Base-by-base conservation (phyloP, 495 filamentous ascomycete species). In the Bryoglossum gracile region DNA sequence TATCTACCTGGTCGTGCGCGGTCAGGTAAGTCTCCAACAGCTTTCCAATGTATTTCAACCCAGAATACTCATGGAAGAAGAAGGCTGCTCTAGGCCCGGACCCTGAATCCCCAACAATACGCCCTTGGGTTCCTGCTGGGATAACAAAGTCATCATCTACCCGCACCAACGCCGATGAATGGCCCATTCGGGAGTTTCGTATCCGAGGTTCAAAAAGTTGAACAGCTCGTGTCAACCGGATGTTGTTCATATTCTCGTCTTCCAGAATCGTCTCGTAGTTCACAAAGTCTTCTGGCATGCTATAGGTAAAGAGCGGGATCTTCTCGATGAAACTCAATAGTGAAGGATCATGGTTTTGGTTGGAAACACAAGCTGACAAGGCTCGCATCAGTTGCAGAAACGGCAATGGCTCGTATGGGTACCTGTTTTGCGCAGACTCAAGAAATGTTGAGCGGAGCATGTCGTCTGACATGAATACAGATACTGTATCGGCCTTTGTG, bases 391-490 rank as follows among this genome's bases (percentile, higher is more conserved):
- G 61, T 43, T 76, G 76, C 43, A 95, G 54, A 52, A 96, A 86
- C 3, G 92, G 88, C n/a, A 79, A 59, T 18, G 82, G 79, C 65
- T 98, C 92, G 63, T 85, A 88, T 1, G 92, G 92, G 64, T 88
- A 97, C 36, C 91, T 81, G 44, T 74, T 75, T 17, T 78, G 74
- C 2, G 92, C 78, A 48, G 75, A 68, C 17, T 68, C 63, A 28
- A 89, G 74, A 44, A 86, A 72, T 19, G 60, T 64, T 16, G 68
- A 65, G 57, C 81, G 71, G 9, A 89, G 61, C 2, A 67, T 43
- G 8, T 70, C 59, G 47, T 87, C 77, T 11, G 71, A 68, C 19
- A 80, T 61, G 51, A 83, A 82, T 9, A 67, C 52, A 2, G 57
- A 62, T 4, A 76, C 75, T 9, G 77, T 74, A 40, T 76, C 68